Conservation (phyloP, 2,329 filamentous ascomycete species). For the Arthrobotrys musiformis region DNA sequence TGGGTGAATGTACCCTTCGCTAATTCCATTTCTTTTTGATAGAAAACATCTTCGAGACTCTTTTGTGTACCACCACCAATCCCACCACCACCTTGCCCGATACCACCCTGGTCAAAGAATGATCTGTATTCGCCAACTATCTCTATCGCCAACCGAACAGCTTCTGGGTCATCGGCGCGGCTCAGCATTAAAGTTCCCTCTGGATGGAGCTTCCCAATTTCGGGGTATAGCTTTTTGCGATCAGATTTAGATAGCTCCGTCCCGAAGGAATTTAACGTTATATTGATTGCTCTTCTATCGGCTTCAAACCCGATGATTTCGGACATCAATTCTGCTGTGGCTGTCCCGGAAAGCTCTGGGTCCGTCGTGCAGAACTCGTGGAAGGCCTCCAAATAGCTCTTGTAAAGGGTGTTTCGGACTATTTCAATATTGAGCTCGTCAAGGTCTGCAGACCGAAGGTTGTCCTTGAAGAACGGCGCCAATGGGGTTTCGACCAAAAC, state of each 20-base stretch:
- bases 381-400: conserved; percentile 99
- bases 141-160: conserved; percentile 91
- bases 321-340: conserved; percentile 92
- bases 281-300: conserved; percentile 96
- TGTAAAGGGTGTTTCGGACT: conserved; percentile 97
- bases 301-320: conserved; percentile 97
- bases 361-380: conserved; percentile 92
- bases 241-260: conserved; percentile 94
- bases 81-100: conserved; percentile 77
- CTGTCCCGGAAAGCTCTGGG: conserved; percentile 84
- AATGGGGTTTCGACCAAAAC: conserved; percentile 96
- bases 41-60: conserved; percentile 96
- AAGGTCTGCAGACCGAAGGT: conserved; percentile 92
- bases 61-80: conserved; percentile 80
- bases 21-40: conserved; percentile 99
- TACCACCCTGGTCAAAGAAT: conserved; percentile 91
- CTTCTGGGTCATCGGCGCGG: conserved; percentile 92
- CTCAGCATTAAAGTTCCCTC: conserved; percentile 96
- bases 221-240: conserved; percentile 94
- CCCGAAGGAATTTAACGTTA: conserved; percentile 97
- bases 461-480: conserved; percentile 97
- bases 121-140: conserved; percentile 92
- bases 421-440: conserved; percentile 99
- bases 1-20: conserved; percentile 94
- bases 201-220: conserved; percentile 88